These are phyloP conservation scores for Gossypium turneri DNA, from an alignment of 345 rosid genomes.

Conservation along the genomic window DNA sequence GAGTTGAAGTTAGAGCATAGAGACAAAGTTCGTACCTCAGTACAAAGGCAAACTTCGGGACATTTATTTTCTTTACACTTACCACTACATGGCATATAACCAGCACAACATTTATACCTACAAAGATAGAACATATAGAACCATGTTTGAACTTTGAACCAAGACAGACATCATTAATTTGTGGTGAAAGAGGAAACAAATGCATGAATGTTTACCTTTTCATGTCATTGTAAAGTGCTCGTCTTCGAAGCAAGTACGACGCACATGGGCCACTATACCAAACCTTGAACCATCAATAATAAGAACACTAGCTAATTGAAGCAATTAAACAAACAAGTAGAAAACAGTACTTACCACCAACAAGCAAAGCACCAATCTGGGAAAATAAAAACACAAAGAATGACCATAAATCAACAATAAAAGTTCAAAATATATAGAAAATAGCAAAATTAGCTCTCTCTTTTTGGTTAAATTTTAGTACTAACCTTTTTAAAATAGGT, in stretches of 20 bases:
- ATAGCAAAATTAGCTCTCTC: too few species aligned
- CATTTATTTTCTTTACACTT: conserved; percentile 70
- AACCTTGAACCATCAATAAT: not conserved
- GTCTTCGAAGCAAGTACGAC: conserved; percentile 87
- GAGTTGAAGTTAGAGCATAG: not conserved
- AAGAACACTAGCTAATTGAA: not conserved
- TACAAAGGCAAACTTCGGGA: conserved; percentile 70
- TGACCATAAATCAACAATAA: not conserved
- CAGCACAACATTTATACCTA: conserved; percentile 97
- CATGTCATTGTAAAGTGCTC: conserved; percentile 97
- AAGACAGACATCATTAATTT: not conserved
- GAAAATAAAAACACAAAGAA: not conserved
- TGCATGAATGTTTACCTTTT: conserved; percentile 51
- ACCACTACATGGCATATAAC: conserved; percentile 95
- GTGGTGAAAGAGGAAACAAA: not conserved
- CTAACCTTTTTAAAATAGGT: too few species aligned
- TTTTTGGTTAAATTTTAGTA: too few species aligned
- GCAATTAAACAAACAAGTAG: not conserved
- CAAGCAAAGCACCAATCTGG: conserved; percentile 81
- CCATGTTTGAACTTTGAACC: conserved; percentile 9
- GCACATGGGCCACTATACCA: conserved; percentile 75
- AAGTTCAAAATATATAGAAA: not conserved
- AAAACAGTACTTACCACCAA: conserved; percentile 57
- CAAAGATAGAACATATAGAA: not conserved
- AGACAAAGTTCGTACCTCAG: conserved; percentile 48